Conservation (phyloP, 345 rosid species). For the Salix arbutifolia region DNA sequence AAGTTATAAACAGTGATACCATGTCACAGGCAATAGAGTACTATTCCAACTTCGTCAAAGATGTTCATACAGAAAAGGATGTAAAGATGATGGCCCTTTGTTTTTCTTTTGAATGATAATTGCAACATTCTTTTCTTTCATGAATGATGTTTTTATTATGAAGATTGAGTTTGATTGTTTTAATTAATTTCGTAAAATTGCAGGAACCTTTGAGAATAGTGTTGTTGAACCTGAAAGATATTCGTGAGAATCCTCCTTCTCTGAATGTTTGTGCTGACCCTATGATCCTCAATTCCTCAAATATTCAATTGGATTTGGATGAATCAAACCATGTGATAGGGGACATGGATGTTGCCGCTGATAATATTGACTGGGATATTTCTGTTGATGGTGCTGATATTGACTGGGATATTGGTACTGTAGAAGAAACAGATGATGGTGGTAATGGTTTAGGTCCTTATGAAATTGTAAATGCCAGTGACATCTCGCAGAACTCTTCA, state of each 20-base stretch:
- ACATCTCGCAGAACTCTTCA: conserved; percentile 47
- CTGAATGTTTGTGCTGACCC: conserved; percentile 54
- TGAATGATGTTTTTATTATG: neutral
- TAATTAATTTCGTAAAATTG: conserved; percentile 27
- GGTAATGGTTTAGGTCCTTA: conserved; percentile 87
- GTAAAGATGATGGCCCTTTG: conserved; percentile 40
- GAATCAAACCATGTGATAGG: conserved; percentile 35
- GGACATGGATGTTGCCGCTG: conserved; percentile 43
- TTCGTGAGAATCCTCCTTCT: conserved; percentile 75
- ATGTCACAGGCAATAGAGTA: conserved; percentile 69
- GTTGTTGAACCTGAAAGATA: conserved; percentile 55
- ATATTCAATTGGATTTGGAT: conserved; percentile 34
- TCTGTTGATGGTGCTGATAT: conserved; percentile 71
- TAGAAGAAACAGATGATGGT: conserved; percentile 69
- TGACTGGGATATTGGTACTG: conserved; percentile 88
- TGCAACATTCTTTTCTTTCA: neutral
- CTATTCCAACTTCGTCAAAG: conserved; percentile 76
- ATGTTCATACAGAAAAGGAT: conserved; percentile 77
- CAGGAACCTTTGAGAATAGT: conserved; percentile 54
- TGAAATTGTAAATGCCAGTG: conserved; percentile 80
- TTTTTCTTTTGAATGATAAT: neutral
- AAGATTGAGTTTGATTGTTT: neutral
- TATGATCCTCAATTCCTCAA: conserved; percentile 44
- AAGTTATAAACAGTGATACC: conserved; percentile 65
- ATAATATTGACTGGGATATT: conserved; percentile 86